Percentiles rank a stretch among this genome's conserved stretches.
These are phyloP conservation scores for Xylaria sp. DNA, from an alignment of 2,329 filamentous ascomycete species.

Conservation along the genomic window DNA sequence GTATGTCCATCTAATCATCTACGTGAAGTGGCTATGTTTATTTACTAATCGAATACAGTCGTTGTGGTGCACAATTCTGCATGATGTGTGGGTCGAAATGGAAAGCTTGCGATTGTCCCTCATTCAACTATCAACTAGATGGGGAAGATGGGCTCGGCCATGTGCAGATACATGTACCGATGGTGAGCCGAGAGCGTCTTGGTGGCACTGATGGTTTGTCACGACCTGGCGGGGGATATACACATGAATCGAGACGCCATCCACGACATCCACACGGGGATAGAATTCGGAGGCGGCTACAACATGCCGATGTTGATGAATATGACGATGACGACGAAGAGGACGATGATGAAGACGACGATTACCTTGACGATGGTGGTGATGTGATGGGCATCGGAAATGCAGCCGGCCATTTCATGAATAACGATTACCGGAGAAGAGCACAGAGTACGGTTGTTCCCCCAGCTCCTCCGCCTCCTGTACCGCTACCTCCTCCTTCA, in stretches of 20 bases:
- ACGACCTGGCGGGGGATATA: slow-evolving; percentile 45
- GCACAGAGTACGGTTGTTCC: slow-evolving; percentile 53
- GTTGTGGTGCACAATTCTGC: slow-evolving; percentile 86
- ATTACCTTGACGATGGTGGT: slow-evolving; percentile 52
- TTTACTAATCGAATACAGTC: slow-evolving; percentile 55
- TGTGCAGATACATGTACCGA: slow-evolving; percentile 59
- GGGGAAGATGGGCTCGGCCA: slow-evolving; percentile 67
- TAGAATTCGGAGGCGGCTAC: slow-evolving; percentile 51
- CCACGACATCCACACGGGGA: slow-evolving; percentile 62
- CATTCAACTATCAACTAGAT: slow-evolving; percentile 73
- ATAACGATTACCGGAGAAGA: slow-evolving; percentile 65
- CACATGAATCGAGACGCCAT: slow-evolving; percentile 52
- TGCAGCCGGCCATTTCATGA: slow-evolving; percentile 67
- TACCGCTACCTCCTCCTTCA: slow-evolving; percentile 44
- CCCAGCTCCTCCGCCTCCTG: slow-evolving; percentile 48
- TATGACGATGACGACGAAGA: slow-evolving; percentile 51
- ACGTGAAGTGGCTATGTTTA: slow-evolving; percentile 16
- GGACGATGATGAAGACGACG: slow-evolving; percentile 52
- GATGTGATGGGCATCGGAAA: slow-evolving; percentile 61
- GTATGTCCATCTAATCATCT: slow-evolving; percentile 58
- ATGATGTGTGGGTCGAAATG: slow-evolving; percentile 85
- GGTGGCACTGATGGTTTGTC: slow-evolving; percentile 40
- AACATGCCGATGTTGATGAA: slow-evolving; percentile 51
- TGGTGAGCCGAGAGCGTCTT: slow-evolving; percentile 53
- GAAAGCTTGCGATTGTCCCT: slow-evolving; percentile 85